Base-by-base conservation (phyloP, 176 grass and related monocot genomes). In the Carex kokanica region DNA sequence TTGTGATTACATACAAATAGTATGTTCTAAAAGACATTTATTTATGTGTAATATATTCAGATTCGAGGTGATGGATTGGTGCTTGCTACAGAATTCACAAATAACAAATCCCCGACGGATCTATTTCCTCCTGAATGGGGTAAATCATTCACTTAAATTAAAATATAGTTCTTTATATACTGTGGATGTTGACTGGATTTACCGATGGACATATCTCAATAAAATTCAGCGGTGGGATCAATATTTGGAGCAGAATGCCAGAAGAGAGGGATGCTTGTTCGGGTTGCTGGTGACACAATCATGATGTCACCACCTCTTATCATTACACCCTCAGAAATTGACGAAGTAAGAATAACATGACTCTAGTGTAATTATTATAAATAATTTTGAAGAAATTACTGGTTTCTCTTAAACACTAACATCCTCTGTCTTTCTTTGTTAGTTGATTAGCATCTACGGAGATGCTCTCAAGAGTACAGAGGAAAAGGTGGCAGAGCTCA, bases 121-220 rank as follows among this genome's bases (percentile, higher is more conserved):
- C 74, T 82, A 83, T 98, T 98, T 88, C 95, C 95, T 85, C 40
- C 89, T 66, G 89, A 95, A 87, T 98, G 95, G 95, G 92, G 95
- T 98, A 74, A 86, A 20, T 20, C 70, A 29, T 23, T 40, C 14
- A 27, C 69, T 47, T 31, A 2, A 25, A n/a, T 53, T 1, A 20
- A 8, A 59, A 63, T 83, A 16, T 36, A 24, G 34, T 45, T 90
- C 31, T 51, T 73, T 83, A 61, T 57, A 23, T 79, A 58, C 21
- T 52, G 13, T 80, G 20, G 65, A 38, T 55, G 20, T 88, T 72
- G 25, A 73, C 55, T 85, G 84, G 78, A 87, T 17, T 57, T 66
- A 78, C 14, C 4, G 61, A 47, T 74, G 55, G 13, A 23, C 23
- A 47, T 49, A 64, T 79, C 15, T 66, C 49, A 52, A n/a, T 6